Percentiles rank a stretch among this genome's conserved stretches.
phyloP scores from a whole-genome alignment of 2,329 filamentous ascomycete genomes.

The Sphaerulina vaccinii region DNA sequence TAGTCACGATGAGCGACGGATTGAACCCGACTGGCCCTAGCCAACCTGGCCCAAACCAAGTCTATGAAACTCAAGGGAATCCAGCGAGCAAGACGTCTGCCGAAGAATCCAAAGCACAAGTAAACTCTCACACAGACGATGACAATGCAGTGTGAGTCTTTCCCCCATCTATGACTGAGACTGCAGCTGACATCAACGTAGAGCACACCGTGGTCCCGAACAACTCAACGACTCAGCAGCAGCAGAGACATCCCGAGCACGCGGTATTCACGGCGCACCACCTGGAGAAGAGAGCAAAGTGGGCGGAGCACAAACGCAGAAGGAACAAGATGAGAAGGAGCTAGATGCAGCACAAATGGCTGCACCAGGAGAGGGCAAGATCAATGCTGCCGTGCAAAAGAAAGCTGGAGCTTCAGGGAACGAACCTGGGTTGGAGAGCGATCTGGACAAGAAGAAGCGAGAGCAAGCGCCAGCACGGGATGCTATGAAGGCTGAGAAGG shows the following conservation, averaged over 20 bases:
- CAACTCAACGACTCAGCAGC: slow-evolving; percentile 36
- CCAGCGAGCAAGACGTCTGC: slow-evolving; percentile 43
- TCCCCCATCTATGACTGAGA: background rate
- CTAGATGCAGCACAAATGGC: slow-evolving; percentile 51
- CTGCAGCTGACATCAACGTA: slow-evolving; percentile 14
- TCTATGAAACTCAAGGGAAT: slow-evolving; percentile 50
- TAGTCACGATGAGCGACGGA: slow-evolving; percentile 11
- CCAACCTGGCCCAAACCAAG: slow-evolving; percentile 46
- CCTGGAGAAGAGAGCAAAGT: slow-evolving; percentile 47
- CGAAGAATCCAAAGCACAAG: slow-evolving; percentile 38
- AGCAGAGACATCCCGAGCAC: slow-evolving; percentile 39
- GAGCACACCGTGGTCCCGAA: slow-evolving; percentile 41
- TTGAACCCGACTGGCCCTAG: slow-evolving; percentile 43
- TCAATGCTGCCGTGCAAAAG: slow-evolving; percentile 43
- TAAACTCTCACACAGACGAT: slow-evolving; percentile 38
- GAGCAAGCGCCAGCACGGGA: slow-evolving; percentile 48
- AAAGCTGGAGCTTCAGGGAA: slow-evolving; percentile 39
- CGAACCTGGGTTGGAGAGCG: slow-evolving; percentile 44
- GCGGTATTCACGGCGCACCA: slow-evolving; percentile 46
- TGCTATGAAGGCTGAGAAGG: slow-evolving; percentile 41
- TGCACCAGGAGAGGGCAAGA: slow-evolving; percentile 47
- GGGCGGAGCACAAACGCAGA: slow-evolving; percentile 30
- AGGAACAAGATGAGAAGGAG: slow-evolving; percentile 48
- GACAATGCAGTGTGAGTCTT: slow-evolving; percentile 25
- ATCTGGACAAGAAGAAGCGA: slow-evolving; percentile 52